Percentiles rank a stretch among this genome's conserved stretches.
Evolutionary conservation across 2,329 filamentous ascomycete genomes (phyloP).

Genomic region (Sarocladium brachiariae): DNA sequence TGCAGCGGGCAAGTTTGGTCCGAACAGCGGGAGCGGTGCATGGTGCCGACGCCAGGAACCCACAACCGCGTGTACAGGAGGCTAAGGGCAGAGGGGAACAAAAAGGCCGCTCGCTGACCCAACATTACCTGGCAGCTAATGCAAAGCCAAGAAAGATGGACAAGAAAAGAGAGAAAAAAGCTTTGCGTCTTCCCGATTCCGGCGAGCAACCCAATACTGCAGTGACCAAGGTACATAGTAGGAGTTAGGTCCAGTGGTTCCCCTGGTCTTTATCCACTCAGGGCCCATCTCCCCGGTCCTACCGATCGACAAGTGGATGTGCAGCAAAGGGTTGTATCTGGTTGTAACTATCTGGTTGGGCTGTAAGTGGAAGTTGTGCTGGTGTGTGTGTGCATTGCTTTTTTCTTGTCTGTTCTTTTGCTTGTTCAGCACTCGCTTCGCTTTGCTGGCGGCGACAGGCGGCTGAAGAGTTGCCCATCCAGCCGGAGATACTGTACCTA

Average conservation of each 20-base stretch:
- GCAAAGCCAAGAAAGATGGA: not conserved
- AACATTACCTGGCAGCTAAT: not conserved
- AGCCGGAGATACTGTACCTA: too few relatives aligned
- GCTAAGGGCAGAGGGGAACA: not conserved
- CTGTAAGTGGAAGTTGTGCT: too few relatives aligned
- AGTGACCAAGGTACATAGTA: too few relatives aligned
- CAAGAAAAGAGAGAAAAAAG: conserved; percentile 2
- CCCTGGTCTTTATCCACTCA: not conserved
- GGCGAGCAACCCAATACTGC: not conserved
- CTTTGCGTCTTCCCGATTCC: conserved; percentile 1
- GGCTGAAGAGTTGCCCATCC: too few relatives aligned
- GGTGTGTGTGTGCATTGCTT: not conserved
- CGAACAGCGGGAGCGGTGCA: not conserved
- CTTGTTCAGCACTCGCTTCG: too few relatives aligned
- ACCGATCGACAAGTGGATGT: conserved; percentile 2
- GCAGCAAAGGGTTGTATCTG: not conserved
- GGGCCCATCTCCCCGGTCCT: conserved; percentile 3
- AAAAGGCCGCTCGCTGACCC: not conserved
- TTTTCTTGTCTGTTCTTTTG: not conserved
- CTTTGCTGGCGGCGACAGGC: too few relatives aligned
- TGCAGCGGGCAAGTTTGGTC: not conserved
- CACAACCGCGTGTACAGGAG: not conserved
- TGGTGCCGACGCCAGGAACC: not conserved
- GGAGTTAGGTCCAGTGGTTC: too few relatives aligned
- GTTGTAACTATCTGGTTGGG: not conserved